Conservation (phyloP, 1,139 yeast species). For the Pneumocystis oryctolagi region DNA sequence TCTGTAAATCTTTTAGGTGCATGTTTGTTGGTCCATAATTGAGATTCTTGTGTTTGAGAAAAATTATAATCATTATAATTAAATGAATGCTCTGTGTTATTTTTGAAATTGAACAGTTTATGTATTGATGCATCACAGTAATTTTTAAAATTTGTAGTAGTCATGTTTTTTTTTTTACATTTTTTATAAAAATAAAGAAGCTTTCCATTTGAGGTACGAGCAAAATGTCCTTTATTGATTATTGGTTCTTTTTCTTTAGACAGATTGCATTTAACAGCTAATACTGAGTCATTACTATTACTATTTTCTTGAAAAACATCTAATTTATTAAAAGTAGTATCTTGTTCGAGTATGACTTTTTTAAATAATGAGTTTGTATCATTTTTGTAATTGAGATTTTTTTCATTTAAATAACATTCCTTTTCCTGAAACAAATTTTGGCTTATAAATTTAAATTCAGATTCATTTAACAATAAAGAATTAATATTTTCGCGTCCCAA, state of each 20-base stretch:
- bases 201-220: background rate
- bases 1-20: conserved; percentile 61
- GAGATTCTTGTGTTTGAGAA: background rate
- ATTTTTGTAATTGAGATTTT: background rate
- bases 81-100: background rate
- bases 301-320: background rate
- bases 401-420: background rate
- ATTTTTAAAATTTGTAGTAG: background rate
- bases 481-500: background rate
- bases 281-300: background rate
- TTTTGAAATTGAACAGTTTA: background rate
- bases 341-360: background rate
- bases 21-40: conserved; percentile 58
- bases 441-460: background rate
- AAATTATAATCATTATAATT: conserved; percentile 1
- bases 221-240: background rate
- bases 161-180: background rate
- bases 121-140: background rate
- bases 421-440: background rate
- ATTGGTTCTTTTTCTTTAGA: background rate
- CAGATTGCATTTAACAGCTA: background rate
- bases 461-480: background rate
- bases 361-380: background rate
- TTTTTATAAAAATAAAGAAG: background rate
- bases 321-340: background rate